Percentiles rank a stretch among this genome's conserved stretches.
phyloP scores from a whole-genome alignment of 139 green algal species.

The Micromonas pusilla region DNA sequence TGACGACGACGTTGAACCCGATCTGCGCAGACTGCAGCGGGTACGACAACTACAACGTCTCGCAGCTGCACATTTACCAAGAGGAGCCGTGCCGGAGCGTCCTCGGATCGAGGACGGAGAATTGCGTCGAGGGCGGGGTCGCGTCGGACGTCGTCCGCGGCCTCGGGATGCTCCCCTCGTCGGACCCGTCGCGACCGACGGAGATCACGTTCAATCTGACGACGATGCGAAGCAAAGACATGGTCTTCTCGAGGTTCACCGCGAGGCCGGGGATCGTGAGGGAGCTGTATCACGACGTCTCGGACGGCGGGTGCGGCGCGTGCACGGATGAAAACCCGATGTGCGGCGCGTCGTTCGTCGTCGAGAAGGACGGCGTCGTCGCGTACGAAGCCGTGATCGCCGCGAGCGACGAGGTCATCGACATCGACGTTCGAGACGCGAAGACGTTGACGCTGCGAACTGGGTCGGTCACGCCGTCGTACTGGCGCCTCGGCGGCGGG shows the following conservation, averaged over 20 bases:
- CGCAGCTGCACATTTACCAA: not conserved
- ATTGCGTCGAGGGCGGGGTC: not conserved
- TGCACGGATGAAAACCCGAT: constrained; percentile 6
- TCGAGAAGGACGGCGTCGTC: constrained; percentile 13
- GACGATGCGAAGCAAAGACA: not conserved
- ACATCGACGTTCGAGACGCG: constrained; percentile 7
- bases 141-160: not conserved
- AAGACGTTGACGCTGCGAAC: constrained; percentile 3
- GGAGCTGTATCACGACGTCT: not conserved
- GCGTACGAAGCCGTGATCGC: not conserved
- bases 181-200: not conserved
- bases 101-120: not conserved
- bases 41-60: not conserved
- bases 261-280: constrained; percentile 18
- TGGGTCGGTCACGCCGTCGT: not conserved
- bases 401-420: not conserved
- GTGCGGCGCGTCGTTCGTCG: constrained; percentile 17
- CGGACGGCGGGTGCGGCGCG: constrained; percentile 4
- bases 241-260: constrained; percentile 12
- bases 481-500: constrained; percentile 1
- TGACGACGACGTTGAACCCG: not conserved
- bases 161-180: not conserved
- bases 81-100: not conserved
- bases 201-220: constrained; percentile 14
- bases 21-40: constrained; percentile 18